Evolutionary conservation across 345 rosid genomes (phyloP).

Genomic region (Bruguiera gymnorhiza): DNA sequence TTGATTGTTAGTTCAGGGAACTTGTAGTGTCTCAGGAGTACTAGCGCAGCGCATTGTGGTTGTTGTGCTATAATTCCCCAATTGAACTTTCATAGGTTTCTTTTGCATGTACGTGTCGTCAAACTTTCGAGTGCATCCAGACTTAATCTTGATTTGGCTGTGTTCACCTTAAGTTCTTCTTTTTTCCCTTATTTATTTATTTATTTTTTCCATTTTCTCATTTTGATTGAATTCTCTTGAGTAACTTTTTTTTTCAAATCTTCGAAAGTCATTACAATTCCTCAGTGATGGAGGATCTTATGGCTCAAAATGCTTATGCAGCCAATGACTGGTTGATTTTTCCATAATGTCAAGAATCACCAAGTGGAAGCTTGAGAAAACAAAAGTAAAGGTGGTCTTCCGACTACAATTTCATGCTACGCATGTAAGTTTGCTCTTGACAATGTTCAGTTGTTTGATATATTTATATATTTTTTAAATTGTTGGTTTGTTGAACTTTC

Average conservation of each 20-base stretch:
- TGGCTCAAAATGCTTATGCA: conserved; percentile 23
- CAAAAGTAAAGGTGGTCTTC: conserved; percentile 91
- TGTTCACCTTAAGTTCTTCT: no score
- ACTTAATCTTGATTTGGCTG: no score
- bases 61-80: no score
- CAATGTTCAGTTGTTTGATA: background rate
- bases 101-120: no score
- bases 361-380: conserved; percentile 91
- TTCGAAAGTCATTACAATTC: background rate
- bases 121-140: no score
- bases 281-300: no score
- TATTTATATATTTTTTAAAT: background rate
- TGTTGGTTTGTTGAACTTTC: background rate
- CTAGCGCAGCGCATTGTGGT: no score
- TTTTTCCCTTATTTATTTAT: no score
- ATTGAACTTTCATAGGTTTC: no score
- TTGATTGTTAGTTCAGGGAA: no score
- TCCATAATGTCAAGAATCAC: conserved; percentile 73
- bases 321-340: conserved; percentile 37
- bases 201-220: background rate
- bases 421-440: conserved; percentile 57
- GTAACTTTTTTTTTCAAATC: background rate
- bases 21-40: no score
- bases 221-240: background rate
- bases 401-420: conserved; percentile 95